phyloP scores from a whole-genome alignment of 306 rosid genomes.

The Lathyrus tuberosus region DNA sequence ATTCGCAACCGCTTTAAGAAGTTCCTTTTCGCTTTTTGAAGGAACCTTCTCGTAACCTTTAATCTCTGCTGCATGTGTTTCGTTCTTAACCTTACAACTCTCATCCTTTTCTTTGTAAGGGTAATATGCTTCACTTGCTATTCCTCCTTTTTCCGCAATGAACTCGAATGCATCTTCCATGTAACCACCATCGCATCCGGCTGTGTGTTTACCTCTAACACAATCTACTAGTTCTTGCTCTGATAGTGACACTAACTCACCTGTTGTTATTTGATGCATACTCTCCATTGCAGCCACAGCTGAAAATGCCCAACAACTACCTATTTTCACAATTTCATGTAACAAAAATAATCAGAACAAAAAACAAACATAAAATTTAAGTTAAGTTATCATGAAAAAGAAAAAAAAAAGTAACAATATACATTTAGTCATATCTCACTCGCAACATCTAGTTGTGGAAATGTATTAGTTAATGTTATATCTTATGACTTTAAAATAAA shows the following conservation, averaged over 20 bases:
- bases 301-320: conserved; percentile 42
- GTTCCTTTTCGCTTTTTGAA: conserved; percentile 7
- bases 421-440: not conserved
- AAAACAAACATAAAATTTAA: not conserved
- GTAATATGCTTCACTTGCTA: conserved; percentile 23
- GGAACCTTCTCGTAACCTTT: conserved; percentile 38
- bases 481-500: too few species aligned
- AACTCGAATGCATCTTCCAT: conserved; percentile 28
- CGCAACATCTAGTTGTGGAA: not conserved
- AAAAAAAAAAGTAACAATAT: not conserved
- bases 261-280: conserved; percentile 19
- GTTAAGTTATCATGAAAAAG: too few species aligned
- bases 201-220: not conserved
- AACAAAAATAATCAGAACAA: not conserved
- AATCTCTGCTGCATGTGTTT: not conserved
- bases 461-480: too few species aligned
- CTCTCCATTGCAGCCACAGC: conserved; percentile 24
- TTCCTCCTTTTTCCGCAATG: conserved; percentile 31
- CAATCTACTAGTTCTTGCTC: conserved; percentile 41
- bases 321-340: conserved; percentile 9
- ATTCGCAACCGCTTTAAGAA: conserved; percentile 17
- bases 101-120: conserved; percentile 12
- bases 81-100: conserved; percentile 12
- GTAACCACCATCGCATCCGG: conserved; percentile 33
- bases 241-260: conserved; percentile 34